Evolutionary conservation across 176 grass and related monocot species (phyloP), one percentile per base, ranked within the genome.

Genomic region (Typha latifolia): DNA sequence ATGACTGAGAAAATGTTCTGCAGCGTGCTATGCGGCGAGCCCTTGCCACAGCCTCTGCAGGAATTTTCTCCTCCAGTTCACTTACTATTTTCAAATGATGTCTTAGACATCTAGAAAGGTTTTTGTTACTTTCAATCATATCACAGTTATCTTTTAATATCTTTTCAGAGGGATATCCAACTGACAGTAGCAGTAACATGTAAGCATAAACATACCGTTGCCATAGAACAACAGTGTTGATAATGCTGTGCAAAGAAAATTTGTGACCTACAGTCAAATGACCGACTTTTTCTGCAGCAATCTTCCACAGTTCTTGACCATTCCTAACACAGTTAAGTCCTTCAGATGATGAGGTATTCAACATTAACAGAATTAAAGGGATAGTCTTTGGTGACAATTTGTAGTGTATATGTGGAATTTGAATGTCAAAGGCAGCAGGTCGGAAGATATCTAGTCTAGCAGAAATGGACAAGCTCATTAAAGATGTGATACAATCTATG

Each of bases 21-120:
- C 73, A 75, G 59, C 85, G 90, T 66, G 85, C 90, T 65, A 76
- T 81, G 61, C 76, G 22, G 1, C 90, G 79, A 57, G 82, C 85
- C 75, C 81, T 84, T 53, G 85, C 90, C 69, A 94, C 79, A 75
- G 80, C 73, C 74, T 94, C 85, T 50, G 64, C 57, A 47, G 90
- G 82, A 69, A 94, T 76, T 78, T 81, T 89, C 66, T 86, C 82
- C 67, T 94, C 90, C 66, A 94, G 64, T 57, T 76, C 63, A 62
- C n/a, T 72, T 69, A 89, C 72, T 72, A 61, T 72, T 72, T 72
- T 62, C 90, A 77, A 85, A 12, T 85, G 81, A 74, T 70, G 56
- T 66, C 55, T 82, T 48, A 88, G 67, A 69, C 65, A 48, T 80
- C 24, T 65, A 72, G 71, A 74, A 53, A 79, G 22, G 79, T 85